Evolutionary conservation across 148 eudicot species (phyloP).

Genomic region (Hydrangea macrophylla): DNA sequence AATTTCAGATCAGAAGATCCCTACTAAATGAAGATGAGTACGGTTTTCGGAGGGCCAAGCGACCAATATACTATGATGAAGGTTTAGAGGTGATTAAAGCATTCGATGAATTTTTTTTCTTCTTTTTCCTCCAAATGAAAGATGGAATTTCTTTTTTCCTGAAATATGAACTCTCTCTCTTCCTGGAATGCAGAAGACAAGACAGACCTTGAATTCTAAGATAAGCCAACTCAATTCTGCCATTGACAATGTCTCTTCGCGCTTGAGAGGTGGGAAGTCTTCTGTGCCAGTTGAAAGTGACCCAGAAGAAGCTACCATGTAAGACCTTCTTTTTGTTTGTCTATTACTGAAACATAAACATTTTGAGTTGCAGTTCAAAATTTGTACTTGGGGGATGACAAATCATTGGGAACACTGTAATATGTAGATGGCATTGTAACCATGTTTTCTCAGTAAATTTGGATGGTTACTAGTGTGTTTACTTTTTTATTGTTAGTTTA

Average conservation of each 20-base stretch:
- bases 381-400: background rate
- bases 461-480: background rate
- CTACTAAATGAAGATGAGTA: slow-evolving; percentile 74
- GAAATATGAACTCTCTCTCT: slow-evolving; percentile 2
- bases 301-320: slow-evolving; percentile 61
- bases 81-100: slow-evolving; percentile 63
- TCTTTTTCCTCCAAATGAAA: slow-evolving; percentile 1
- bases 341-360: background rate
- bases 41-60: slow-evolving; percentile 73
- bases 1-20: slow-evolving; percentile 58
- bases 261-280: slow-evolving; percentile 71
- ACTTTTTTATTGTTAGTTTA: background rate
- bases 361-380: background rate
- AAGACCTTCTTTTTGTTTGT: slow-evolving; percentile 18
- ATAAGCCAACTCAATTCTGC: slow-evolving; percentile 81
- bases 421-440: background rate
- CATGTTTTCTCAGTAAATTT: slow-evolving; percentile 9
- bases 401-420: background rate
- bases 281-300: slow-evolving; percentile 55
- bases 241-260: slow-evolving; percentile 84
- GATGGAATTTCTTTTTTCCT: slow-evolving; percentile 3
- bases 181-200: slow-evolving; percentile 51
- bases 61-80: slow-evolving; percentile 71
- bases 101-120: background rate
- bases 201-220: slow-evolving; percentile 65